These are phyloP conservation scores for Naganishia sp. DNA, from an alignment of 1,284 basidiomycete genomes.

Conservation along the genomic window DNA sequence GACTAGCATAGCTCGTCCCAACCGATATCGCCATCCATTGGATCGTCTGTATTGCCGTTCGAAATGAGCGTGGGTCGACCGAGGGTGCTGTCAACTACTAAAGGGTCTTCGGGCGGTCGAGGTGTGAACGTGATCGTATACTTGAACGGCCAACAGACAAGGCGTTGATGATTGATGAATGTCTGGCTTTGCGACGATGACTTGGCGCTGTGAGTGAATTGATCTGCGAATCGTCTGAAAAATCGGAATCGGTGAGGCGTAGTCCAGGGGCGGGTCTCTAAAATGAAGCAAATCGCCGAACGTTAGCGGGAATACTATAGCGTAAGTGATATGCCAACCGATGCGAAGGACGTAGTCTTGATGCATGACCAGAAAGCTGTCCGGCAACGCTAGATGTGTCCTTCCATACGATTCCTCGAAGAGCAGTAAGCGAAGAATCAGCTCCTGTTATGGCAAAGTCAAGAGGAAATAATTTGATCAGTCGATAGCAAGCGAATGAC, in stretches of 20 bases:
- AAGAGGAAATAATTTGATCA: neutral
- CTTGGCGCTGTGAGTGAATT: neutral
- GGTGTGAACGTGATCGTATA: slow-evolving; percentile 19
- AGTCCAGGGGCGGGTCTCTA: slow-evolving; percentile 14
- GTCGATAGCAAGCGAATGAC: neutral
- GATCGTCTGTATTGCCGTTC: no score
- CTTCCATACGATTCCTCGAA: slow-evolving; percentile 16
- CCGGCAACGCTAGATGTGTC: slow-evolving; percentile 14
- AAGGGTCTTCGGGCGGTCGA: neutral
- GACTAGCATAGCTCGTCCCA: no score
- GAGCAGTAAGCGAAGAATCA: slow-evolving; percentile 14
- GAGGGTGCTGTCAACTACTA: no score
- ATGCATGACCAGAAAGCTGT: slow-evolving; percentile 16
- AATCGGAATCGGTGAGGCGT: slow-evolving; percentile 19
- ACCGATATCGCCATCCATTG: no score
- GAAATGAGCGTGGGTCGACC: no score
- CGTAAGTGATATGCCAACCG: neutral
- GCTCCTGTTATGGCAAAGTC: neutral
- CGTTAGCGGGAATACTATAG: neutral
- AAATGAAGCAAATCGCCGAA: neutral
- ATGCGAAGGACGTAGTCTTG: slow-evolving; percentile 2
- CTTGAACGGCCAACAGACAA: slow-evolving; percentile 26
- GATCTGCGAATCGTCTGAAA: slow-evolving; percentile 9
- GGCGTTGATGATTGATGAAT: slow-evolving; percentile 15
- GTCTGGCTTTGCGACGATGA: no score